These are phyloP conservation scores for Stevia rebaudiana DNA, from an alignment of 140 eudicot species.

Conservation along the genomic window DNA sequence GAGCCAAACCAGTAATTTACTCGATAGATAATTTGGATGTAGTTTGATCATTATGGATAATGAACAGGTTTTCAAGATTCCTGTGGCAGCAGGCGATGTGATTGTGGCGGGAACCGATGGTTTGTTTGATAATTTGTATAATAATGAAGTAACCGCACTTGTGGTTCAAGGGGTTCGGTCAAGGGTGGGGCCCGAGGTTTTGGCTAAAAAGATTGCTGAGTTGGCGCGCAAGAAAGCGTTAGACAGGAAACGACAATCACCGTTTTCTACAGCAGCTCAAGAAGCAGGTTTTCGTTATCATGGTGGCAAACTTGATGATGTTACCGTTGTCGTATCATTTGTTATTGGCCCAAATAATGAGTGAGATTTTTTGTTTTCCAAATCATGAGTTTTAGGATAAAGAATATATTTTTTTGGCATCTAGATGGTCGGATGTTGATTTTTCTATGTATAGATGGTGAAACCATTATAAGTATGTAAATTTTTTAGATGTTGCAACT, in stretches of 20 bases:
- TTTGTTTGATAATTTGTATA: conserved; percentile 63
- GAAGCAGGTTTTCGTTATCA: conserved; percentile 69
- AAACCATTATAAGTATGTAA: too few species aligned
- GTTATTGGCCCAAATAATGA: conserved; percentile 27
- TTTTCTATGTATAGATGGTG: too few species aligned
- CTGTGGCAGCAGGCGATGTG: conserved; percentile 69
- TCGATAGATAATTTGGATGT: too few species aligned
- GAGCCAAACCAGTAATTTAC: too few species aligned
- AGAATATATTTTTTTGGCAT: too few species aligned
- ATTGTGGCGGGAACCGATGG: conserved; percentile 87
- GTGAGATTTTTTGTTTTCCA: conserved; percentile 9
- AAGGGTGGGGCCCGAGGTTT: conserved; percentile 45
- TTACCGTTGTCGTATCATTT: conserved; percentile 77
- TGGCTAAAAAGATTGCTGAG: conserved; percentile 61
- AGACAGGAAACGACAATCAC: conserved; percentile 52
- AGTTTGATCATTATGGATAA: too few species aligned
- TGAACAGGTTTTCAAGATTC: conserved; percentile 56
- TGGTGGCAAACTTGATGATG: conserved; percentile 92
- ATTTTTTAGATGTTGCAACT: too few species aligned
- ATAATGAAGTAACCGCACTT: conserved; percentile 49
- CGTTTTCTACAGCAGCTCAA: conserved; percentile 79
- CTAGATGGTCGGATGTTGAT: too few species aligned
- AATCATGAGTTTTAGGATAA: too few species aligned
- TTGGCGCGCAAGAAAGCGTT: conserved; percentile 66
- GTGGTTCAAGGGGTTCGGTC: conserved; percentile 54